These are phyloP conservation scores for Aspergillus versicolor DNA, from an alignment of 2,329 filamentous ascomycete genomes.

Conservation along the genomic window DNA sequence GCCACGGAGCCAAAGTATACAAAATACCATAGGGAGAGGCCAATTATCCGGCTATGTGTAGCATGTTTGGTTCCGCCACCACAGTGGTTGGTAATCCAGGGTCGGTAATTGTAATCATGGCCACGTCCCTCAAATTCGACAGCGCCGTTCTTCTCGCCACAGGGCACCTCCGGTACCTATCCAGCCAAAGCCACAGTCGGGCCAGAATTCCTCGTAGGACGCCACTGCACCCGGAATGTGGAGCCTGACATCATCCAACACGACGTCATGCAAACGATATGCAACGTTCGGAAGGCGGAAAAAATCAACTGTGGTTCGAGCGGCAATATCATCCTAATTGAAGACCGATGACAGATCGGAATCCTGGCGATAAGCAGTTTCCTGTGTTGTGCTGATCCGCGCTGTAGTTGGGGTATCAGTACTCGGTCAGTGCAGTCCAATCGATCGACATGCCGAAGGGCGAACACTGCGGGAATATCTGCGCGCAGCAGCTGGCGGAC, in stretches of 20 bases:
- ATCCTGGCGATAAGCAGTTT: not conserved
- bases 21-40: too few relatives aligned
- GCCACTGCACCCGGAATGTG: not conserved
- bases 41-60: too few relatives aligned
- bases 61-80: too few relatives aligned
- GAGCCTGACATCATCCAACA: slow-evolving; percentile 1
- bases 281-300: slow-evolving; percentile 3
- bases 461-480: not conserved
- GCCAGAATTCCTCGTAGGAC: too few relatives aligned
- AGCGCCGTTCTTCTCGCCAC: too few relatives aligned
- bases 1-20: too few relatives aligned
- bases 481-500: slow-evolving; percentile 29
- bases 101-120: too few relatives aligned
- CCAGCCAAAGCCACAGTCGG: too few relatives aligned
- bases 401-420: too few relatives aligned
- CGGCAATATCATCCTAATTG: not conserved
- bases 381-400: not conserved
- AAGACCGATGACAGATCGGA: not conserved
- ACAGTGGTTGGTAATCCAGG: too few relatives aligned
- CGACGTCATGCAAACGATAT: not conserved
- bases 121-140: too few relatives aligned
- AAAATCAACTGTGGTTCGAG: not conserved
- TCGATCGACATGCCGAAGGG: not conserved
- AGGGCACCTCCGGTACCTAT: not conserved
- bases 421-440: too few relatives aligned